Evolutionary conservation across 805 yeast genomes (phyloP).

Genomic region (Saturnispora hagleri): DNA sequence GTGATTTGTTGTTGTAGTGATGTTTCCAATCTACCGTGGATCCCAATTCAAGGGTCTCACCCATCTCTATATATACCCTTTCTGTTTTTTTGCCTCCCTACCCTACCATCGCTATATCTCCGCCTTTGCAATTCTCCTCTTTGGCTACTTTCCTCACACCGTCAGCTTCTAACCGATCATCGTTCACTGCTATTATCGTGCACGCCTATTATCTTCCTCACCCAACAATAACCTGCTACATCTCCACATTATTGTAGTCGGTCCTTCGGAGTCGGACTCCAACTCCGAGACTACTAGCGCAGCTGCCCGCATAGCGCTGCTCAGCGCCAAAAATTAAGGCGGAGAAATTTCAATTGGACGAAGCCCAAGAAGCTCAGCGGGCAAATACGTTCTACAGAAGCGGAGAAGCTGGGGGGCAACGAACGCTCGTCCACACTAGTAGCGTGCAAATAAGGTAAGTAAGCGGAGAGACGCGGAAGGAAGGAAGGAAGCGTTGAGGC

Average conservation of each 20-base stretch:
- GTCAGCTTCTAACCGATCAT: neutral
- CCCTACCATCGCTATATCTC: neutral
- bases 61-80: neutral
- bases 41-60: neutral
- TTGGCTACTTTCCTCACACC: neutral
- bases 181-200: neutral
- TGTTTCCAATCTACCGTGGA: no score
- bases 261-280: constrained; percentile 4
- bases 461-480: no score
- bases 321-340: neutral
- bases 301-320: neutral
- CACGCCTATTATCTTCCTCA: neutral
- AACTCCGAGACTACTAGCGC: neutral
- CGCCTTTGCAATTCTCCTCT: neutral
- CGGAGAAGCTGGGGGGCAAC: neutral
- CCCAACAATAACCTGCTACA: neutral
- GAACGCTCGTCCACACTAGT: neutral
- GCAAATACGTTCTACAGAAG: neutral
- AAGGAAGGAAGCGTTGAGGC: no score
- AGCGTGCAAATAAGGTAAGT: no score
- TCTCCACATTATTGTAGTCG: neutral
- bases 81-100: neutral
- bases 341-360: neutral
- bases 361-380: neutral
- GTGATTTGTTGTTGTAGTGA: neutral